Percentiles rank a stretch among this genome's conserved stretches.
Conservation (phyloP, 305 asterid species). For the Rubia tinctorum region DNA sequence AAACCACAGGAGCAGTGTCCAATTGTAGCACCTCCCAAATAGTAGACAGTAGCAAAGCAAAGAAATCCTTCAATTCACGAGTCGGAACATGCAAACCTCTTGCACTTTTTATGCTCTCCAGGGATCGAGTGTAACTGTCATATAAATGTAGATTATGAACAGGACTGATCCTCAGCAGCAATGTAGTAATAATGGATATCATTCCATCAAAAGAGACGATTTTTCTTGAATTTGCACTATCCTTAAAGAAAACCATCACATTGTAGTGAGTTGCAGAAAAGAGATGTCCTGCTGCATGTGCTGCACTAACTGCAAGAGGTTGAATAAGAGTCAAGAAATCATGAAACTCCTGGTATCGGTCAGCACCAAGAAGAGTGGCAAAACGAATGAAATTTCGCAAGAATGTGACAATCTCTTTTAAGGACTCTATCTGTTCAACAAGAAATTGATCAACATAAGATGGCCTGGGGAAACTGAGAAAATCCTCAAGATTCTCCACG, state of each 20-base stretch:
- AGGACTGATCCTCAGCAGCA: not conserved
- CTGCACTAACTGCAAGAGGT: not conserved
- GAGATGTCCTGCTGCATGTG: not conserved
- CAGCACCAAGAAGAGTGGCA: not conserved
- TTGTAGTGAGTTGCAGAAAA: not conserved
- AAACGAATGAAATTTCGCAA: not conserved
- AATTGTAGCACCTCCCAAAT: not conserved
- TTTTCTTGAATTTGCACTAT: not conserved
- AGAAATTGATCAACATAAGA: too few relatives aligned
- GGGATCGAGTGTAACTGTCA: not conserved
- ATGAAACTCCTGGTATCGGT: not conserved
- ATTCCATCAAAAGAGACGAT: not conserved
- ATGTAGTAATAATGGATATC: too few relatives aligned
- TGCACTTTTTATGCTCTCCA: not conserved
- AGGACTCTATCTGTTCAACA: not conserved
- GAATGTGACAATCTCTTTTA: not conserved
- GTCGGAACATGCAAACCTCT: not conserved
- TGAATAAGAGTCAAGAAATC: not conserved
- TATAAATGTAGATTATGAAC: not conserved
- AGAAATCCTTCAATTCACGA: not conserved
- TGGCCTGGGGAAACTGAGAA: not conserved
- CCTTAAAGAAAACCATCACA: not conserved
- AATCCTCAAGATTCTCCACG: not conserved
- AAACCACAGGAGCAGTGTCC: not conserved
- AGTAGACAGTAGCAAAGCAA: not conserved